Evolutionary conservation across 176 grass and related monocot species (phyloP).

Genomic region (Oryza meyeriana): DNA sequence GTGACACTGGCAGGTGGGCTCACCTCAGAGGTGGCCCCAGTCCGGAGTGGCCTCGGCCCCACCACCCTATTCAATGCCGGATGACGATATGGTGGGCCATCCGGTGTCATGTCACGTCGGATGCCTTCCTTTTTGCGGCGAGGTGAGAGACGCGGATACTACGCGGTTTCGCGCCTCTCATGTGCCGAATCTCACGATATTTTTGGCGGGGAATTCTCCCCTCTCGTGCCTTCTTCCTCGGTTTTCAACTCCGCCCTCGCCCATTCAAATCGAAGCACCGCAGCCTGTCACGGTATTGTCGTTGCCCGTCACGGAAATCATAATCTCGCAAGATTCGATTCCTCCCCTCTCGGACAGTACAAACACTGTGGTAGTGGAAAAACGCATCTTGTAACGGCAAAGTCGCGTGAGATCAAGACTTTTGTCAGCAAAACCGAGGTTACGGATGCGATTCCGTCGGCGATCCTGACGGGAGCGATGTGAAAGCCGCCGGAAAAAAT

Average conservation of each 20-base stretch:
- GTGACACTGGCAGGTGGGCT: background rate
- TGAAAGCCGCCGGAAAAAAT: too few species aligned
- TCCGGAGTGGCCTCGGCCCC: too few species aligned
- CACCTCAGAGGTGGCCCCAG: background rate
- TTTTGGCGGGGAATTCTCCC: constrained; percentile 6
- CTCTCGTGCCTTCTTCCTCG: background rate
- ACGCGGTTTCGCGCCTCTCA: constrained; percentile 2
- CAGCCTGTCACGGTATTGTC: background rate
- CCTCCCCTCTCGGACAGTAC: too few species aligned
- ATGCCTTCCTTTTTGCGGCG: background rate
- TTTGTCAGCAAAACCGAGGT: too few species aligned
- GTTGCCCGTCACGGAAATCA: background rate
- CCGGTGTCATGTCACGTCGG: background rate
- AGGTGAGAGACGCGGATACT: background rate
- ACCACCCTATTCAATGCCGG: background rate
- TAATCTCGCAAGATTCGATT: background rate
- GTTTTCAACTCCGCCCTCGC: background rate
- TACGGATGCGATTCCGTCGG: too few species aligned
- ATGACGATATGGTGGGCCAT: background rate
- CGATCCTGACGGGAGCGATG: too few species aligned
- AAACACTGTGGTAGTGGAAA: too few species aligned
- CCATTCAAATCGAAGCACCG: background rate
- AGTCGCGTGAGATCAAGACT: too few species aligned
- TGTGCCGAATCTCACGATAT: background rate
- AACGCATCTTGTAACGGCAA: too few species aligned